Evolutionary conservation across 257 asterid species (phyloP).

Genomic region (Solanum etuberosum): DNA sequence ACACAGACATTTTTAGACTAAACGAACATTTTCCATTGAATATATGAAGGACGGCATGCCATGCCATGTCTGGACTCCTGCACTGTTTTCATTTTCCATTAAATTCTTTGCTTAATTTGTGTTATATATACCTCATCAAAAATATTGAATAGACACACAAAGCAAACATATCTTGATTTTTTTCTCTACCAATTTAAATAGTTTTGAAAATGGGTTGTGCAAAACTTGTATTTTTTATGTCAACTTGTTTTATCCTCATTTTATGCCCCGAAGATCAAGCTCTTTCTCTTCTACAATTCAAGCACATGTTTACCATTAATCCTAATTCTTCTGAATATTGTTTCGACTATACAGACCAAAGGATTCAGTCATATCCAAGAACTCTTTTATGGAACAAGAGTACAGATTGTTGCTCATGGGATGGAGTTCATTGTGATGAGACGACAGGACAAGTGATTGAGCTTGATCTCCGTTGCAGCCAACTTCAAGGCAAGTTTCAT

Average conservation of each 20-base stretch:
- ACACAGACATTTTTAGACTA: accelerated
- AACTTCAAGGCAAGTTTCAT: conserved; percentile 6
- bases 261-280: neutral
- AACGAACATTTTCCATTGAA: neutral
- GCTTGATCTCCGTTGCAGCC: conserved; percentile 8
- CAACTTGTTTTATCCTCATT: neutral
- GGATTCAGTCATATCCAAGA: neutral
- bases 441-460: conserved; percentile 2
- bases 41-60: too few relatives aligned
- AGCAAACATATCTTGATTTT: neutral
- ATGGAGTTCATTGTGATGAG: conserved; percentile 6
- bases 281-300: neutral
- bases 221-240: neutral
- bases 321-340: neutral
- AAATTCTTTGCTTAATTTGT: neutral
- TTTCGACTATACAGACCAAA: accelerated
- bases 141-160: neutral
- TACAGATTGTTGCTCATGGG: neutral
- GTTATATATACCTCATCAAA: neutral
- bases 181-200: neutral
- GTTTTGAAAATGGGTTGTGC: neutral
- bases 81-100: neutral
- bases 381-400: neutral
- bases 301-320: neutral
- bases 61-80: too few relatives aligned